These are phyloP conservation scores for Eleusine indica DNA, from an alignment of 176 grass and related monocot species.

Conservation along the genomic window DNA sequence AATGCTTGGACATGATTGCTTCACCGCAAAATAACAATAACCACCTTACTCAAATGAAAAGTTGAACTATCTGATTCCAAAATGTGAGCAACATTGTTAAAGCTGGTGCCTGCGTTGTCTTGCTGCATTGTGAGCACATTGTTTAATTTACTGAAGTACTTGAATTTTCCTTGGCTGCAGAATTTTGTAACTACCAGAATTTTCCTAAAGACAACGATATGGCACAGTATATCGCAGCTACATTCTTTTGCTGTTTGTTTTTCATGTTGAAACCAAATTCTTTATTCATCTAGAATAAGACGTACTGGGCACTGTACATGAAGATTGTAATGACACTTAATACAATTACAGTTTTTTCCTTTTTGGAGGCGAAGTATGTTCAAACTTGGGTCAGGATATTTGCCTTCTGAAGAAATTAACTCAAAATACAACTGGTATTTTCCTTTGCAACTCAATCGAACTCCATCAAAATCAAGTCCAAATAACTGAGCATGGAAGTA, in stretches of 20 bases:
- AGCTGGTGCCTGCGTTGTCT: background rate
- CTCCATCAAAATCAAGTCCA: background rate
- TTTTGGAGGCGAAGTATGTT: background rate
- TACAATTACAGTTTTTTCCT: background rate
- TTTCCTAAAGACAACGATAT: background rate
- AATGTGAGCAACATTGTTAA: constrained; percentile 7
- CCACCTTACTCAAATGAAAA: constrained; percentile 3
- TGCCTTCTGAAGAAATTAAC: background rate
- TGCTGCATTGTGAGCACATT: background rate
- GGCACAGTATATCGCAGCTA: background rate
- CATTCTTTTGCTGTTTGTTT: background rate
- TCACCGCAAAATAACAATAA: background rate
- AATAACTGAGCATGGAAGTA: background rate
- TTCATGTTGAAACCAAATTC: background rate
- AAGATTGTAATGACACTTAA: background rate
- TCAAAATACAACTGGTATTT: background rate
- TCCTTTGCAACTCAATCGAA: background rate
- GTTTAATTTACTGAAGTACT: background rate
- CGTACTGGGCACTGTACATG: background rate
- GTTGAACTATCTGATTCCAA: constrained; percentile 1
- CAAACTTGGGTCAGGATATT: background rate
- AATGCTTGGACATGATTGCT: constrained; percentile 25
- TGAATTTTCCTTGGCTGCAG: background rate
- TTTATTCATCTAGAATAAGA: background rate
- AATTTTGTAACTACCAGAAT: background rate